Conservation (phyloP, 1,139 yeast species). For the Yamadazyma jaroonii region DNA sequence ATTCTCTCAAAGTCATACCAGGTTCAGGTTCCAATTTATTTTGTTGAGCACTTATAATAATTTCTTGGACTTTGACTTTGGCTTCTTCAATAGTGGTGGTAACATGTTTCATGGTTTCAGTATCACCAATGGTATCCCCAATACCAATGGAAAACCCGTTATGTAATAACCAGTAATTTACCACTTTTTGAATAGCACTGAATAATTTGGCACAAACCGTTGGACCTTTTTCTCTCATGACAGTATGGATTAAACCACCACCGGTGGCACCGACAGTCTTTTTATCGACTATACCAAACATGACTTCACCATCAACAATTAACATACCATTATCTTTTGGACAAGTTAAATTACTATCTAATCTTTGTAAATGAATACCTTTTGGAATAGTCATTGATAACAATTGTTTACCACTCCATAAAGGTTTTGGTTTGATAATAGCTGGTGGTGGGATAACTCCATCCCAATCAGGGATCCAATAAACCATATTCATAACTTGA, state of each 20-base stretch:
- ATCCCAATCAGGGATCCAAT: constrained; percentile 99
- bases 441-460: constrained; percentile 99
- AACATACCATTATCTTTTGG: constrained; percentile 93
- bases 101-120: constrained; percentile 90
- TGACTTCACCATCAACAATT: constrained; percentile 86
- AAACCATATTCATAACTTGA: constrained; percentile 93
- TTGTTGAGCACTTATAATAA: constrained; percentile 86
- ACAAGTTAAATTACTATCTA: constrained; percentile 80
- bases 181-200: constrained; percentile 92
- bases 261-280: constrained; percentile 98
- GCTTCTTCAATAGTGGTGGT: constrained; percentile 93
- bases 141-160: constrained; percentile 98
- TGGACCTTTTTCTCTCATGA: constrained; percentile 97
- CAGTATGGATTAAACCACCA: constrained; percentile 96
- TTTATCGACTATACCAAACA: constrained; percentile 97
- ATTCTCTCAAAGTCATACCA: constrained; percentile 98
- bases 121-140: constrained; percentile 99
- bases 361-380: constrained; percentile 91
- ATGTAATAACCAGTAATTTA: constrained; percentile 93
- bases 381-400: constrained; percentile 90
- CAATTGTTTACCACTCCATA: constrained; percentile 98
- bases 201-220: constrained; percentile 84
- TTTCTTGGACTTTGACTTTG: constrained; percentile 88
- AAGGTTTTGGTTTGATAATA: constrained; percentile 86
- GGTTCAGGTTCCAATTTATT: constrained; percentile 91